Percentiles rank a stretch among this genome's conserved stretches.
Conservation (phyloP, 306 rosid species). For the Cyamopsis tetragonoloba region DNA sequence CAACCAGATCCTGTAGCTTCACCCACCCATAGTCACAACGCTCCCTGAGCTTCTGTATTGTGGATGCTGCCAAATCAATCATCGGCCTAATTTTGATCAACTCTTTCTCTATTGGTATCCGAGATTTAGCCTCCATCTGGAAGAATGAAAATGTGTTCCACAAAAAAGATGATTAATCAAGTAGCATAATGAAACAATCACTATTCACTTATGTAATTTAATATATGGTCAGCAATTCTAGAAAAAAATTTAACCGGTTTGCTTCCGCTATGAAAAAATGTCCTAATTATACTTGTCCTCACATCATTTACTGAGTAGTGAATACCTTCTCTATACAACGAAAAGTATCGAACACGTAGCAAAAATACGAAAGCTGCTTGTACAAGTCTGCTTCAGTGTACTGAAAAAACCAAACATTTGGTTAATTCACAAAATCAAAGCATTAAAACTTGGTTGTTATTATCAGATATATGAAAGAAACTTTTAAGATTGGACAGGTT, state of each 20-base stretch:
- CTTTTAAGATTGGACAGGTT: neutral
- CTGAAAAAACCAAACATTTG: conserved; percentile 34
- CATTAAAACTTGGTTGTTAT: neutral
- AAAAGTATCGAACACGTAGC: conserved; percentile 66
- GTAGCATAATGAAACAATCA: neutral
- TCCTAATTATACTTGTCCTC: neutral
- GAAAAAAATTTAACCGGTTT: too few species aligned
- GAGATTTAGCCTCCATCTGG: conserved; percentile 57
- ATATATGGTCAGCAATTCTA: neutral
- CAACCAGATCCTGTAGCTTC: conserved; percentile 61
- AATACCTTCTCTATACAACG: conserved; percentile 72
- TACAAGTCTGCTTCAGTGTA: conserved; percentile 82
- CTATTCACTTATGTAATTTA: conserved; percentile 14
- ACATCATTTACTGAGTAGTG: neutral
- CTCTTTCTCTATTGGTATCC: conserved; percentile 61
- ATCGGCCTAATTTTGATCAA: conserved; percentile 56
- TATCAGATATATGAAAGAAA: neutral
- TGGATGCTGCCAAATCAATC: conserved; percentile 59
- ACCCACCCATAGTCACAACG: conserved; percentile 90
- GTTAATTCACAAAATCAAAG: neutral
- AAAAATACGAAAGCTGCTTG: conserved; percentile 80
- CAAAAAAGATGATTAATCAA: neutral
- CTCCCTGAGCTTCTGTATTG: conserved; percentile 59
- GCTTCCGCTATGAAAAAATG: neutral
- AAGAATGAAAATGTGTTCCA: neutral